Evolutionary conservation across 257 asterid species (phyloP).

Genomic region (Nicotiana sylvestris): DNA sequence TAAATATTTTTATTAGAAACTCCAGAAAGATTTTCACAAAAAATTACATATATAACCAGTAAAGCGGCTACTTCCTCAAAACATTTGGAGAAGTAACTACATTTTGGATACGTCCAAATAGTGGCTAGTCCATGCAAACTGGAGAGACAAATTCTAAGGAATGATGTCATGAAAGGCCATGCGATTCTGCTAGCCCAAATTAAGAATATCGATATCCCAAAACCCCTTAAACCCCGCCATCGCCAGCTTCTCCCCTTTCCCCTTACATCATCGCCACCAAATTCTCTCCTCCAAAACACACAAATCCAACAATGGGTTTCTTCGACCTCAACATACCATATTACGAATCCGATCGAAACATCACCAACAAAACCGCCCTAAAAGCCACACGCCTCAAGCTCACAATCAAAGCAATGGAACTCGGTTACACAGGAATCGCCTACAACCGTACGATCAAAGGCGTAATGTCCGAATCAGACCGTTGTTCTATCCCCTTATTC

Average conservation of each 20-base stretch:
- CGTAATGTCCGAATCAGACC: conserved; percentile 80
- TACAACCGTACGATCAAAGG: conserved; percentile 80
- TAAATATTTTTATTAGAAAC: no score
- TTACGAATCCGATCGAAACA: conserved; percentile 62
- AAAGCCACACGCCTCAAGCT: conserved; percentile 69
- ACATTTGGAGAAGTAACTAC: no score
- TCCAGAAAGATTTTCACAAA: no score
- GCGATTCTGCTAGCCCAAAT: no score
- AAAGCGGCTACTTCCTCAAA: no score
- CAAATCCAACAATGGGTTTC: conserved; percentile 46
- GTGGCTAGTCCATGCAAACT: no score
- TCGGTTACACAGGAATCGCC: conserved; percentile 83
- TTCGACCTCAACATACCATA: conserved; percentile 78
- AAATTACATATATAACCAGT: no score
- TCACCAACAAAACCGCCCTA: conserved; percentile 41
- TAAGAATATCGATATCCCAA: neutral
- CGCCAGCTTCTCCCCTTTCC: neutral
- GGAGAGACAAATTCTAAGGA: no score
- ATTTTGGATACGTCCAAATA: no score
- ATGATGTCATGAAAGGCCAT: no score
- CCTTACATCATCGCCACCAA: neutral
- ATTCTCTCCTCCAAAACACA: neutral
- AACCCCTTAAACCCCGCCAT: neutral
- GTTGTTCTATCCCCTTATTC: conserved; percentile 54
- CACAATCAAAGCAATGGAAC: conserved; percentile 60